Evolutionary conservation across 1,284 basidiomycete genomes (phyloP).

Genomic region (Takashimella koratensis): DNA sequence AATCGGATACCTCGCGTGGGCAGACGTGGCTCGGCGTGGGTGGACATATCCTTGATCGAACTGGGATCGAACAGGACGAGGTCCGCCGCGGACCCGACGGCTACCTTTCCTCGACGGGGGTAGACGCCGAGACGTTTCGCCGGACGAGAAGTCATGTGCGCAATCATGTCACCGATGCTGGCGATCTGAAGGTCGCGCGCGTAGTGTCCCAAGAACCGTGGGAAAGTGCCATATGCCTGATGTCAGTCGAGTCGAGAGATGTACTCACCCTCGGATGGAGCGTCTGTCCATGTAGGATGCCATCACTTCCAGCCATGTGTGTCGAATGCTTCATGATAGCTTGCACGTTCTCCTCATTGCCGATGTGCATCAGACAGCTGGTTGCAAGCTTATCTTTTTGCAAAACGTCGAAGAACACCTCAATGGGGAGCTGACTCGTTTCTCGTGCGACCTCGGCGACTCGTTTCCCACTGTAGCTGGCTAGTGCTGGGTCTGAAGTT

Average conservation of each 20-base stretch:
- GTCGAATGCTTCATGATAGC: conserved; percentile 39
- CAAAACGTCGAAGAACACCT: conserved; percentile 40
- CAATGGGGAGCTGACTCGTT: conserved; percentile 15
- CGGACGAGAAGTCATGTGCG: conserved; percentile 44
- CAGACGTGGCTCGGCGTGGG: conserved; percentile 31
- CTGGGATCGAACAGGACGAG: conserved; percentile 42
- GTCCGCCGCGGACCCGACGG: conserved; percentile 38
- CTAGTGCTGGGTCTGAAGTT: conserved; percentile 21
- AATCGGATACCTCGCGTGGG: conserved; percentile 30
- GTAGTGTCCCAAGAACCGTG: conserved; percentile 40
- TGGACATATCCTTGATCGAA: conserved; percentile 33
- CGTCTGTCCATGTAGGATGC: conserved; percentile 35
- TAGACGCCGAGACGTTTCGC: conserved; percentile 42
- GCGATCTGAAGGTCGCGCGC: conserved; percentile 30
- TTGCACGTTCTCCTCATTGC: conserved; percentile 46
- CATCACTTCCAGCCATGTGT: conserved; percentile 43
- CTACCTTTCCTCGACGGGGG: conserved; percentile 34
- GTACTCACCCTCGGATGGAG: conserved; percentile 31
- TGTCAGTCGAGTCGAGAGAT: background rate
- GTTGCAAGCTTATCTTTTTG: conserved; percentile 40
- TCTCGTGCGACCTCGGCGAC: conserved; percentile 24
- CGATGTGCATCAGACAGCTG: conserved; percentile 43
- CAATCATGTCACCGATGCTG: conserved; percentile 33
- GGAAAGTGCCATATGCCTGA: conserved; percentile 44
- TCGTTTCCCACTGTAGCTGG: conserved; percentile 18